Conservation (phyloP, 1,284 basidiomycete genomes). For the Inonotus obliquus region DNA sequence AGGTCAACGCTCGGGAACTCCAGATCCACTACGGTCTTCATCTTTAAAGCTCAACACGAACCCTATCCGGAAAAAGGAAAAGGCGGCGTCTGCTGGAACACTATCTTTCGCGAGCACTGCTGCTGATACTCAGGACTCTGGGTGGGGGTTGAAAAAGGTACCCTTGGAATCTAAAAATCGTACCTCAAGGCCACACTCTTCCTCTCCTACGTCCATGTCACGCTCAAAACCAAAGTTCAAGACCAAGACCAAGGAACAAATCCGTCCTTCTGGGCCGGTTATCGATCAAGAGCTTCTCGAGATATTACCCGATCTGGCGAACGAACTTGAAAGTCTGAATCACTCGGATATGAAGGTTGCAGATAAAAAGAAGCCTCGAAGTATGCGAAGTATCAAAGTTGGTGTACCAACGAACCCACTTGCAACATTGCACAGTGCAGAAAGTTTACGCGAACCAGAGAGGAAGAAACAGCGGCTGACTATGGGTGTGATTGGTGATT, state of each 20-base stretch:
- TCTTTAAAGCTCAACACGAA: neutral
- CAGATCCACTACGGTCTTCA: neutral
- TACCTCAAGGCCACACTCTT: neutral
- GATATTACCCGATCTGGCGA: neutral
- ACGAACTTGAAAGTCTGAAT: neutral
- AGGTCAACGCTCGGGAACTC: neutral
- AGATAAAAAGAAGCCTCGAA: neutral
- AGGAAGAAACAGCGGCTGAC: slow-evolving; percentile 12
- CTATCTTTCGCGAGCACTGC: too few species aligned
- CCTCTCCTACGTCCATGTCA: neutral
- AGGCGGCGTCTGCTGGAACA: too few species aligned
- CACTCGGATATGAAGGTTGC: neutral
- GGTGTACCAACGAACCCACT: slow-evolving; percentile 8
- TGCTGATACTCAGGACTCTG: too few species aligned
- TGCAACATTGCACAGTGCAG: neutral
- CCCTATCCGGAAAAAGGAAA: neutral
- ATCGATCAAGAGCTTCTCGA: neutral
- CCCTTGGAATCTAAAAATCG: neutral
- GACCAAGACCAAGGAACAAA: neutral
- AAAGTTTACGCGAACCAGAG: neutral
- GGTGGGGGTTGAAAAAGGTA: neutral
- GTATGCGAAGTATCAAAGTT: neutral
- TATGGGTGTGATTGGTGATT: neutral
- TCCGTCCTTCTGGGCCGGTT: neutral
- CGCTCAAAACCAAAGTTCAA: neutral